These are phyloP conservation scores for Cadophora sp. DNA, from an alignment of 2,329 filamentous ascomycete genomes.

Conservation along the genomic window DNA sequence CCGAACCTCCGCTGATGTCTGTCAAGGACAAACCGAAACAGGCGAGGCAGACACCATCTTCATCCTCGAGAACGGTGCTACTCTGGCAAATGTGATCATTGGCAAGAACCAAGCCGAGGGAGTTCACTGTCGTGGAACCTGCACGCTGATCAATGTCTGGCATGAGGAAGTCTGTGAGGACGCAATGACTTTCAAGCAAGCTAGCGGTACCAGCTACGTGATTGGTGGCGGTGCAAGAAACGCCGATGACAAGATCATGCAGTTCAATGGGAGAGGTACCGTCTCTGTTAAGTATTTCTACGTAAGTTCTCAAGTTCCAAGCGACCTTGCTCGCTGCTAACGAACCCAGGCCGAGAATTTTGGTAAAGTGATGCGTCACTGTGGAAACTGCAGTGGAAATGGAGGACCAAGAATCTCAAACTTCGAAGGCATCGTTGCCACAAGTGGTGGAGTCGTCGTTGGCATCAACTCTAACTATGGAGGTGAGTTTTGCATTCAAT, in stretches of 20 bases:
- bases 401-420: conserved; percentile 49
- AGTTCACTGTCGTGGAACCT: conserved; percentile 57
- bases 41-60: conserved; percentile 43
- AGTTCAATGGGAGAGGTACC: conserved; percentile 50
- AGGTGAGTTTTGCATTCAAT: conserved; percentile 1
- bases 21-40: conserved; percentile 6
- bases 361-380: conserved; percentile 56
- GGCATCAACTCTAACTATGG: conserved; percentile 46
- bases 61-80: conserved; percentile 56
- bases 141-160: conserved; percentile 54
- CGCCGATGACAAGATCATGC: conserved; percentile 50
- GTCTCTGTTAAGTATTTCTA: conserved; percentile 45
- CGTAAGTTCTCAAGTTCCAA: background rate
- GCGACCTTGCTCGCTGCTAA: background rate
- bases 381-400: conserved; percentile 52
- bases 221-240: conserved; percentile 51
- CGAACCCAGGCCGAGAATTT: conserved; percentile 48
- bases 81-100: conserved; percentile 59
- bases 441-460: conserved; percentile 52
- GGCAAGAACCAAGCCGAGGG: conserved; percentile 57
- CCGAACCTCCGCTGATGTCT: background rate
- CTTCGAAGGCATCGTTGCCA: conserved; percentile 51
- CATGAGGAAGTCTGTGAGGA: conserved; percentile 42
- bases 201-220: conserved; percentile 49
- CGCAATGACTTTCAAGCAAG: conserved; percentile 48